Base-by-base conservation (phyloP, 2,329 filamentous ascomycete species). In the Aspergillus eucalypticola region DNA sequence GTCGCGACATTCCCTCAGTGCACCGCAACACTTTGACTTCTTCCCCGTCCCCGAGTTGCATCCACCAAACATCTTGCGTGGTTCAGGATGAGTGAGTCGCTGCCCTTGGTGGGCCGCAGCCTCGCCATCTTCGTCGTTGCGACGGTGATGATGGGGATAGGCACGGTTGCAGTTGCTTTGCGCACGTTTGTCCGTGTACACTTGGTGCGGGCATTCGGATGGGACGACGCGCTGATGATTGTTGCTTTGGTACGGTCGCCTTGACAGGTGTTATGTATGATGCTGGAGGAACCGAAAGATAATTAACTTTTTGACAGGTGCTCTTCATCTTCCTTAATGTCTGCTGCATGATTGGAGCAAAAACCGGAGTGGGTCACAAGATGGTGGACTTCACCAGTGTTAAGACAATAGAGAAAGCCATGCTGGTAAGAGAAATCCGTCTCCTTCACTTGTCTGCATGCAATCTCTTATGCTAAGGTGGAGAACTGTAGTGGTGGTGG, bases 401-500 rank as follows among this genome's bases (percentile, higher is more conserved):
- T n/a, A 8, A 17, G 11, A n/a, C 25, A 7, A 11, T 58, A n/a
- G 10, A 58, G 25, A 8, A 27, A 25, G 55, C 60, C 5, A 10
- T 60, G 19, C 39, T 60, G 54, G 60, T 62, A 60, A 10, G 46
- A 21, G 38, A 27, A 1, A 15, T 29, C 27, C 11, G 11, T 15
- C 3, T 21, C 25, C 13, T 23, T 13, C 21, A 4, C 7, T 48
- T 10, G 27, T 21, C 3, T 11, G 8, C 11, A 5, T 19, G 41
- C 6, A 23, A 21, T 8, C 5, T 15, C 11, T 17, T 23, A 44
- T n/a, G 7, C 49, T 60, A 44, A 51, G 27, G 19, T 7, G 2
- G 2, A n/a, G 2, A 13, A 15, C 3, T 44, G 17, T 25, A 66
- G 71, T 69, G 61, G 55, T 85, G 81, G 82, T 85, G 79, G 71